These are phyloP conservation scores for Hordeum vulgare DNA, from an alignment of 176 grass and related monocot species.

Conservation along the genomic window MorexV3_pseudomolecules_assembly NC_058519.1:138932181-138932680, in stretches of 20 bases:
- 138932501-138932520: neutral
- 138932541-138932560: conserved; percentile 2
- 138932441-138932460: conserved; percentile 37
- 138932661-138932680: neutral
- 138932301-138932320: neutral
- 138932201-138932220: neutral
- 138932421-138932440: conserved; percentile 35
- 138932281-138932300: neutral
- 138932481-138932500: conserved; percentile 28
- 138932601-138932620: too few species aligned
- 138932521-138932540: conserved; percentile 3
- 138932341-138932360: neutral
- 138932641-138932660: neutral
- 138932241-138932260: neutral
- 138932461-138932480: neutral
- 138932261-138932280: neutral
- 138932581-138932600: conserved; percentile 26
- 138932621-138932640: neutral
- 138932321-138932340: neutral
- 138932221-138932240: neutral
- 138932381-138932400: neutral
- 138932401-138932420: neutral
- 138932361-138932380: conserved; percentile 1
- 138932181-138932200: too few species aligned
- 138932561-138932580: conserved; percentile 10